A percentile compares a stretch with the other conserved stretches of the same genome.
These are phyloP conservation scores for Crithidia expoeki DNA, from an alignment of 208 protist genomes.

Conservation along the genomic window DNA sequence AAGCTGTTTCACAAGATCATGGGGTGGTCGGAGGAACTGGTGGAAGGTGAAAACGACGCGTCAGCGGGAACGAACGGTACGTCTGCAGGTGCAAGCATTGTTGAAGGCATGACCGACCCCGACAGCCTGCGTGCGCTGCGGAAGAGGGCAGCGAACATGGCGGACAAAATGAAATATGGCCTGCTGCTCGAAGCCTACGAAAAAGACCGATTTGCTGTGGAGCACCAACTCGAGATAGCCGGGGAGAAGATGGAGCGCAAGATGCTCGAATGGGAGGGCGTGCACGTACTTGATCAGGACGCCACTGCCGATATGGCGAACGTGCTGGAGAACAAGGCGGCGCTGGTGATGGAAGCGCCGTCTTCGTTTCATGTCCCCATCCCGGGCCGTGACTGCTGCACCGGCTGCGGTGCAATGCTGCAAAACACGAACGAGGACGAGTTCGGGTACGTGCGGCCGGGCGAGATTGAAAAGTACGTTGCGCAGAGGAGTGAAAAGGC, in stretches of 20 bases:
- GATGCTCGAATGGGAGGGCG: slow-evolving; percentile 89
- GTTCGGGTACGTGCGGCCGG: slow-evolving; percentile 81
- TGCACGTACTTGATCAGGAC: slow-evolving; percentile 86
- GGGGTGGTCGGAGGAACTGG: slow-evolving; percentile 89
- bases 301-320: slow-evolving; percentile 55
- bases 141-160: slow-evolving; percentile 63
- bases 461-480: slow-evolving; percentile 83
- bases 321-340: slow-evolving; percentile 69
- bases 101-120: slow-evolving; percentile 5
- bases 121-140: slow-evolving; percentile 41
- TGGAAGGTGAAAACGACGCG: slow-evolving; percentile 56
- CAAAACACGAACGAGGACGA: slow-evolving; percentile 70
- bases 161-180: slow-evolving; percentile 88
- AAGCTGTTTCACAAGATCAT: slow-evolving; percentile 92
- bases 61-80: neutral
- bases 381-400: slow-evolving; percentile 82
- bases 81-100: neutral
- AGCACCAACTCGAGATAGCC: slow-evolving; percentile 78
- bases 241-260: slow-evolving; percentile 82
- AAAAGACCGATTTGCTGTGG: slow-evolving; percentile 88
- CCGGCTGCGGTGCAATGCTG: slow-evolving; percentile 86
- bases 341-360: slow-evolving; percentile 82
- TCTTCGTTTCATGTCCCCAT: slow-evolving; percentile 75
- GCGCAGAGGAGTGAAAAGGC: slow-evolving; percentile 52
- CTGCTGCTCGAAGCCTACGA: slow-evolving; percentile 86